phyloP scores from a whole-genome alignment of 106 monocot genomes.

The Apostasia ramifera region DNA sequence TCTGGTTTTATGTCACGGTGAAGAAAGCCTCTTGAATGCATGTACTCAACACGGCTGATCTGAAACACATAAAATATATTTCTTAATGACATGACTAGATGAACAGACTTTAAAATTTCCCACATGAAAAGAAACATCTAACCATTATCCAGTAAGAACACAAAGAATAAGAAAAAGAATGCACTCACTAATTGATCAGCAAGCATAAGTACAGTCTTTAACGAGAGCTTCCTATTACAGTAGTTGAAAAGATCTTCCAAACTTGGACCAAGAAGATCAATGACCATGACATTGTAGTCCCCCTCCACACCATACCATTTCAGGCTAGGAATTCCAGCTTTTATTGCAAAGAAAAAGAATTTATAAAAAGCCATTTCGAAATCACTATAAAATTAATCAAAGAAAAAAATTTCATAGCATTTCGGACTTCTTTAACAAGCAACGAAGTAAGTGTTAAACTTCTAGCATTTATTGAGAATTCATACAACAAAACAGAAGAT shows the following conservation, averaged over 20 bases:
- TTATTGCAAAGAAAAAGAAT: not conserved
- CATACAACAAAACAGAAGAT: not conserved
- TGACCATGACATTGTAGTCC: slow-evolving; percentile 76
- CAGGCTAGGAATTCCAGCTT: slow-evolving; percentile 68
- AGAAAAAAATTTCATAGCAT: not conserved
- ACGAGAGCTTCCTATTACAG: slow-evolving; percentile 53
- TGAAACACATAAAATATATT: slow-evolving; percentile 7
- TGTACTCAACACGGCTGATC: slow-evolving; percentile 66
- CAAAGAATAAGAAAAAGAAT: not conserved
- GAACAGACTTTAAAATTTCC: not conserved
- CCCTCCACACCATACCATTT: slow-evolving; percentile 80
- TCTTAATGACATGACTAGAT: not conserved
- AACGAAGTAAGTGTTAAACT: not conserved
- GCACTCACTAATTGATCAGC: slow-evolving; percentile 58
- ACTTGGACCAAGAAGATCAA: slow-evolving; percentile 77
- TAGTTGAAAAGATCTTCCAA: slow-evolving; percentile 75
- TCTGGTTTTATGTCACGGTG: slow-evolving; percentile 84
- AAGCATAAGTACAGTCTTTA: slow-evolving; percentile 62
- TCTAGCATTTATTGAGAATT: too few species aligned
- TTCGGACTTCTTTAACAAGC: not conserved
- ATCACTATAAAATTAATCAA: slow-evolving; percentile 1
- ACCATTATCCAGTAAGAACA: not conserved
- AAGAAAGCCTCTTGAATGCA: slow-evolving; percentile 72
- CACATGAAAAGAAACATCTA: not conserved
- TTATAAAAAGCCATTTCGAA: too few species aligned